Base-by-base conservation (phyloP, 768 basidiomycete genomes). In the Tulasnella sp. region DNA sequence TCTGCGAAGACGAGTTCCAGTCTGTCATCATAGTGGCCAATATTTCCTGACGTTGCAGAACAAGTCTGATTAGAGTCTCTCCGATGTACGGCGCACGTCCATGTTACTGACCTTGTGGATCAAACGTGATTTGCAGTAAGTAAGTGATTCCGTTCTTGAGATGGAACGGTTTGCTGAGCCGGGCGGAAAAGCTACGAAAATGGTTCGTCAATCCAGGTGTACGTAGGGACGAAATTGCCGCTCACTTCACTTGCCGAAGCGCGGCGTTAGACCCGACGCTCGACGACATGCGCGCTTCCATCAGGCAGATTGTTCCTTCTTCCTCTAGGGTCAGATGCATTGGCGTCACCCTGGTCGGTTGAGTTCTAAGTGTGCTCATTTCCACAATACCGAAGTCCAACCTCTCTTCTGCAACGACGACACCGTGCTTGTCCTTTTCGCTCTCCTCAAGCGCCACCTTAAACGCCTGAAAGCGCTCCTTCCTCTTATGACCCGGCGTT, bases 241-340 rank as follows among this genome's bases (percentile, higher is more conserved):
- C 71, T 41, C 54, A 75, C 78, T 70, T 72, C 66, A 74, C 72
- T 53, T 75, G 75, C 15, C 34, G 34, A 5, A 38, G 34, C 7
- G 5, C 34, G 34, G 34, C 34, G 15, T 38, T 38, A 7, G 15
- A 5, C 5, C 34, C 34, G 34, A 38, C 34, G 15, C 34, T 38
- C 34, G 34, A 38, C 34, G 34, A 38, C 7, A 38, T 38, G 7
- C 34, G 34, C 15, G 15, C 34, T 7, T 5, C 34, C 5, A 15
- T 38, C 7, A 38, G 34, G 34, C 34, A 15, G 5, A 38, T 38
- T 15, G 34, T 38, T 5, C 34, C 34, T 7, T 5, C 5, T 7
- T 38, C 34, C 15, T 38, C 7, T 7, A 38, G 34, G 7, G 5
- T 38, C 7, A 38, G 5, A 15, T 38, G 34, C 34, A 38, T 38